Base-by-base conservation (phyloP, 2,329 filamentous ascomycete species). In the Stemphylium lycopersici region DNA sequence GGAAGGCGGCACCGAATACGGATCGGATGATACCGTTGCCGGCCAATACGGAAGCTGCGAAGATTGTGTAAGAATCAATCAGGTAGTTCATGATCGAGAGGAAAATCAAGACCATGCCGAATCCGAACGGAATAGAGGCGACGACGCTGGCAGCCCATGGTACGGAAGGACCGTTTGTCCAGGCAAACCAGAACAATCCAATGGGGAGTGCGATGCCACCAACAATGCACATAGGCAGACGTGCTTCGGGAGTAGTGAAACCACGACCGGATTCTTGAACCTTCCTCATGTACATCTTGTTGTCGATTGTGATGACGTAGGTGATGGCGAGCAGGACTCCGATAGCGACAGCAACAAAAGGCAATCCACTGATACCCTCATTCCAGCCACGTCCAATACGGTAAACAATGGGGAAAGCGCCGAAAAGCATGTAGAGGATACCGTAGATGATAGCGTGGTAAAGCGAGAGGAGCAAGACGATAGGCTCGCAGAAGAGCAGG, bases 1-100 rank as follows among this genome's bases (percentile, higher is more conserved):
- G 91, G 79, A 96, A 95, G 1, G 83, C 87, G 2, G 90, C 90
- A 59, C 90, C 91, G 58, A 87, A 89, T 7, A 92, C 79, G 0
- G 89, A 93, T 62, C 91, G 87, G 33, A 96, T 77, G 68, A 96
- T 89, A 0, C 90, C 90, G 75, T 93, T 91, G 42, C 88, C 89
- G 2, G 90, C 90, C 7, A 93, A 78, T 0, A 87, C 89, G 0
- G 87, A 90, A 0, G 90, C 90, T 0, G 90, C 90, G 59, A 88
- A 93, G 63, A 93, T 88, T 46, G 87, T 87, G 72, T 91, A 82
- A 0, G 71, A 71, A 48, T 77, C 74, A 52, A 77, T 76, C 41
- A 82, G 46, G 68, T 74, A 78, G 66, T 77, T 76, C 68, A 76
- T 73, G 42, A 75, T 70, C 13, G 65, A 68, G n/a, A 90, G 74